Base-by-base conservation (phyloP, 805 yeast genomes). In the Hanseniaspora osmophila region DNA sequence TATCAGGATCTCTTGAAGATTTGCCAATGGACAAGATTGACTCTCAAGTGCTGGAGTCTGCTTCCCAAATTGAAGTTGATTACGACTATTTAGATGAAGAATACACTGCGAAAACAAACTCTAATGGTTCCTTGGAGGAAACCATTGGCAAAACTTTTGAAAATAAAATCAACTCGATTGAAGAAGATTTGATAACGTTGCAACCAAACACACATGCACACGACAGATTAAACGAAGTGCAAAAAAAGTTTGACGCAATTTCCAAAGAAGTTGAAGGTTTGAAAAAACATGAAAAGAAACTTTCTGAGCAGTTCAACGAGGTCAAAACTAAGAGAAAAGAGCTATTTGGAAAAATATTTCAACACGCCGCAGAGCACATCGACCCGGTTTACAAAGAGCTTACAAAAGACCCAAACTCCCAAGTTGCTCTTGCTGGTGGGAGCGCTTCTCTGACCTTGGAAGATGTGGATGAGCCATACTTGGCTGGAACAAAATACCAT, bases 391-490 rank as follows among this genome's bases (percentile, higher is more conserved):
- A 90, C 62, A 81, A 87, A 56, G 96, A 88, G 54, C 68, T 92
- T 43, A 92, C 96, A 0, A 79, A 75, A 51, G 57, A 62, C 40
- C 63, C 61, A 13, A 51, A 53, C 39, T 74, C 83, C 0, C 63
- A 71, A 3, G 73, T 79, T 0, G 75, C 84, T 30, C 80, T 94
- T 1, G 68, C 82, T 29, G 96, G 96, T 39, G 97, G 97, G 1
- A 79, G 92, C n/a, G 97, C 97, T 0, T 81, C 84, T 50, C 67
- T 92, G 47, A 80, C 90, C 0, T 63, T 87, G 33, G 95, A 86
- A 53, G 88, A 86, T 54, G 92, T 81, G 49, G 95, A 85, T 49
- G 95, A 84, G 53, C 96, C 97, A 3, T 92, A 80, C 55, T 61
- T 74, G 30, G 75, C 78, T 0, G 98, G 97, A 2, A 71, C 87